phyloP scores from a whole-genome alignment of 2,329 filamentous ascomycete species.

The Sordariomycetes sp. region DNA sequence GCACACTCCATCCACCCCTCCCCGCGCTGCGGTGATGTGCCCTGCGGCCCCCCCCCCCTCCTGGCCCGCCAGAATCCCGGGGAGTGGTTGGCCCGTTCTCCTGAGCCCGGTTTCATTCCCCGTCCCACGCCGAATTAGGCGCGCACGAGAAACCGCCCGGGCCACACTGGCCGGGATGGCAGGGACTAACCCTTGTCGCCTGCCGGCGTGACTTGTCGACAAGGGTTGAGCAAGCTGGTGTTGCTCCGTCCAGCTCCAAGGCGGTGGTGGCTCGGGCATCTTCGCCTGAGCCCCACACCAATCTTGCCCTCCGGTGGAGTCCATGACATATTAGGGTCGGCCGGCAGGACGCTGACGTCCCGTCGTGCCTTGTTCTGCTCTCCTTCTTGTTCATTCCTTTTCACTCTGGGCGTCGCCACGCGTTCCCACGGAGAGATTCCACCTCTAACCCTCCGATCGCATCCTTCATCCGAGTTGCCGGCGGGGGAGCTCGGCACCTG shows the following conservation, averaged over 20 bases:
- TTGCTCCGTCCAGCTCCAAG: background rate
- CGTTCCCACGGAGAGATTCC: too few relatives aligned
- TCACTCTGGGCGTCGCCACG: too few relatives aligned
- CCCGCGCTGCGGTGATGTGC: background rate
- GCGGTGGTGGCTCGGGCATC: background rate
- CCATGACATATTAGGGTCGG: too few relatives aligned
- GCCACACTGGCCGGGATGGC: background rate
- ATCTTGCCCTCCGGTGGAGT: too few relatives aligned
- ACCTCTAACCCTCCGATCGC: too few relatives aligned
- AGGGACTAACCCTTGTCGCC: background rate
- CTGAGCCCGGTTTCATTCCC: background rate
- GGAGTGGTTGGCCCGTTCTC: conserved; percentile 2
- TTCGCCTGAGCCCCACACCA: too few relatives aligned
- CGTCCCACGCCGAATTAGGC: background rate
- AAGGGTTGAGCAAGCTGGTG: background rate
- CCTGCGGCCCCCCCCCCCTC: background rate
- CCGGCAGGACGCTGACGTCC: too few relatives aligned
- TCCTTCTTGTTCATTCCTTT: too few relatives aligned
- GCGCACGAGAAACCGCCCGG: background rate
- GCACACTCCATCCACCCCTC: background rate
- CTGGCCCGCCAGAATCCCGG: background rate
- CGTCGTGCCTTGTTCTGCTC: too few relatives aligned
- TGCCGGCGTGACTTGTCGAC: background rate
- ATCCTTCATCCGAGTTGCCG: too few relatives aligned
- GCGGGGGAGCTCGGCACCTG: too few relatives aligned